Base-by-base conservation (phyloP, 306 rosid species). In the Cercis canadensis region DNA sequence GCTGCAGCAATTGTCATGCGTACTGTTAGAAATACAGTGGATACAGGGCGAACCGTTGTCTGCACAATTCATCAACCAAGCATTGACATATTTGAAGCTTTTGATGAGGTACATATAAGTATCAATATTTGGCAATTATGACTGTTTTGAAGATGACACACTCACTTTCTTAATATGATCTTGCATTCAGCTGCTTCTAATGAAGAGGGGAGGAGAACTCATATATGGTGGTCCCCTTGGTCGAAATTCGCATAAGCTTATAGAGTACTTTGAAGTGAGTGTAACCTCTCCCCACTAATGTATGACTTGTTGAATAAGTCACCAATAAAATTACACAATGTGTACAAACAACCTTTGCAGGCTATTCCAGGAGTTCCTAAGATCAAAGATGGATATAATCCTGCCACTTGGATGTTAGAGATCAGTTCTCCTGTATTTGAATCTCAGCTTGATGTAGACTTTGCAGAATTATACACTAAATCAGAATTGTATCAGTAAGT, bases 371-470 rank as follows among this genome's bases (percentile, higher is more conserved):
- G 84, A 47, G 73, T 74, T 53, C 84, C 77, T 8, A 74, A 75
- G 34, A 74, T 74, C 60, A 80, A 69, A 74, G 84, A 80, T 19
- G 67, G 72, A 9, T 74, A 69, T 76, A 80, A 80, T 40, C 80
- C 84, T 4, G 80, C 84, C 4, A 69, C 84, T 18, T 80, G 83
- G 80, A 80, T 80, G 83, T 46, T 80, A 49, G 83, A 80, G 45
- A 36, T 74, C 16, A 74, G 78, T 16, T 11, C 32, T 61, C 56
- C 56, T 43, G 43, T 65, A 6, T 15, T 29, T 33, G 83, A 74
- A 68, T n/a, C 68, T 51, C 75, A 62, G 34, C 58, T 74, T 12
- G 76, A 31, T 19, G 14, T 74, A 11, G 76, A 74, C 21, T 79
- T 79, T 37, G 54, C 73, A 8, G 41, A 63, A 19, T 8, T 45